A percentile compares a stretch with the other conserved stretches of the same genome.
Conservation (phyloP, 352 stramenopile species). For the Pythium dissimile region DNA sequence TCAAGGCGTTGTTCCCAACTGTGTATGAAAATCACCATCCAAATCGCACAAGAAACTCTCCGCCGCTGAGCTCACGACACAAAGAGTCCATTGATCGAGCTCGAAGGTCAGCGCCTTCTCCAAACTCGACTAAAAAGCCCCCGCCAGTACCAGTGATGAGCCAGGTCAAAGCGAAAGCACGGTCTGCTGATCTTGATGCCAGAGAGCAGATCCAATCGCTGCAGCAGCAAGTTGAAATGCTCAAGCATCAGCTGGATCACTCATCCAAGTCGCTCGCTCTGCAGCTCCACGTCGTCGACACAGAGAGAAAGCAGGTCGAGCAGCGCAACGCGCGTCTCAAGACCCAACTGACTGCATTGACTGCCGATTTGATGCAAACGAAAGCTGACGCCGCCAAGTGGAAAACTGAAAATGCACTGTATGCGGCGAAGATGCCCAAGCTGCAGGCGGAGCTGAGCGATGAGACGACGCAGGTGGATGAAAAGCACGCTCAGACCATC, state of each 20-base stretch:
- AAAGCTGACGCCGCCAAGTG: slow-evolving; percentile 37
- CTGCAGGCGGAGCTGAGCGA: slow-evolving; percentile 44
- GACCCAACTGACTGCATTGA: slow-evolving; percentile 27
- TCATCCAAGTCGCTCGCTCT: slow-evolving; percentile 20
- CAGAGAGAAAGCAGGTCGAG: slow-evolving; percentile 35
- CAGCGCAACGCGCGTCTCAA: slow-evolving; percentile 43
- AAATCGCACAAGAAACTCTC: too few relatives aligned
- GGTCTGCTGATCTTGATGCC: too few relatives aligned
- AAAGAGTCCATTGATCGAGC: too few relatives aligned
- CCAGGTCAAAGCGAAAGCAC: too few relatives aligned
- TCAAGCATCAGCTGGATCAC: slow-evolving; percentile 2
- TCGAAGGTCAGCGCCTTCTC: too few relatives aligned
- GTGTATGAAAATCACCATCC: too few relatives aligned
- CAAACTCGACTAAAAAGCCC: too few relatives aligned
- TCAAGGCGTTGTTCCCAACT: too few relatives aligned
- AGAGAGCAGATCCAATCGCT: background rate
- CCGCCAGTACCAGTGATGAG: too few relatives aligned
- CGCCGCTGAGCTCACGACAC: too few relatives aligned
- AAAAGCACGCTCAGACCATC: slow-evolving; percentile 39
- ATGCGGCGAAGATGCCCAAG: slow-evolving; percentile 38
- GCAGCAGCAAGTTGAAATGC: slow-evolving; percentile 4
- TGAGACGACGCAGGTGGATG: slow-evolving; percentile 45
- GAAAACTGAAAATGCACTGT: slow-evolving; percentile 51
- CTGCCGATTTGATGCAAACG: slow-evolving; percentile 32
- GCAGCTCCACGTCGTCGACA: slow-evolving; percentile 33